Evolutionary conservation across 345 rosid species (phyloP).

Genomic region (Populus simonii): DNA sequence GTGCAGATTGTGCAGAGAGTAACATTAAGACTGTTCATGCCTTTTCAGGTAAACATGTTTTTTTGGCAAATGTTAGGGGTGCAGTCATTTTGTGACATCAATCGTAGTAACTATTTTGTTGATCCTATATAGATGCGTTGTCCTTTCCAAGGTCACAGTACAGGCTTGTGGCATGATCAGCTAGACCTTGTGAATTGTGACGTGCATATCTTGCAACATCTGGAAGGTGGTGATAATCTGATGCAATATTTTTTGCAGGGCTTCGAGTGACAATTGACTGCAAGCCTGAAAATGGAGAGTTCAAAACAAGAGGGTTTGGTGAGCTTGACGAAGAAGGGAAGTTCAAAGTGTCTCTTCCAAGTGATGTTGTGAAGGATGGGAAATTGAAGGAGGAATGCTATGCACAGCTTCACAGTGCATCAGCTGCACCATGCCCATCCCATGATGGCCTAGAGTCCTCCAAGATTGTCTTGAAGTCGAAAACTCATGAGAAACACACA

Average conservation of each 20-base stretch:
- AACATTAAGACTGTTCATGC: slow-evolving; percentile 46
- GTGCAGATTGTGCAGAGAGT: slow-evolving; percentile 47
- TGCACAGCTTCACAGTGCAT: slow-evolving; percentile 75
- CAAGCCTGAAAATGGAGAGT: slow-evolving; percentile 47
- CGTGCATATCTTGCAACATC: neutral
- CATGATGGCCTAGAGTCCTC: slow-evolving; percentile 49
- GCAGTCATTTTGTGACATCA: neutral
- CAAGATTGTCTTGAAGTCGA: slow-evolving; percentile 50
- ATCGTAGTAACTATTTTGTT: neutral
- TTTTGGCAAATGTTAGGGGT: neutral
- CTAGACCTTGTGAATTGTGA: neutral
- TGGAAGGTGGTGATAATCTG: neutral
- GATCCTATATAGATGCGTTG: neutral
- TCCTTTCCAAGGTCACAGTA: neutral
- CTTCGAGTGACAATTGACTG: slow-evolving; percentile 71
- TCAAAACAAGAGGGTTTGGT: slow-evolving; percentile 52
- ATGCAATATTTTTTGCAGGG: slow-evolving; percentile 33
- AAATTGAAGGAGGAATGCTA: slow-evolving; percentile 69
- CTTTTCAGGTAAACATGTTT: slow-evolving; percentile 47
- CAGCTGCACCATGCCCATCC: slow-evolving; percentile 57
- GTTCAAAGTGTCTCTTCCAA: slow-evolving; percentile 54
- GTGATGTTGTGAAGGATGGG: slow-evolving; percentile 49
- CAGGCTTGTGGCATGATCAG: neutral
- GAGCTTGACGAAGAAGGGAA: slow-evolving; percentile 61
- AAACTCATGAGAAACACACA: slow-evolving; percentile 38